A percentile compares a stretch with the other conserved stretches of the same genome.
Evolutionary conservation across 192 early-diverging fungal species (phyloP).

Genomic region (Phlyctochytrium arcticum): DNA sequence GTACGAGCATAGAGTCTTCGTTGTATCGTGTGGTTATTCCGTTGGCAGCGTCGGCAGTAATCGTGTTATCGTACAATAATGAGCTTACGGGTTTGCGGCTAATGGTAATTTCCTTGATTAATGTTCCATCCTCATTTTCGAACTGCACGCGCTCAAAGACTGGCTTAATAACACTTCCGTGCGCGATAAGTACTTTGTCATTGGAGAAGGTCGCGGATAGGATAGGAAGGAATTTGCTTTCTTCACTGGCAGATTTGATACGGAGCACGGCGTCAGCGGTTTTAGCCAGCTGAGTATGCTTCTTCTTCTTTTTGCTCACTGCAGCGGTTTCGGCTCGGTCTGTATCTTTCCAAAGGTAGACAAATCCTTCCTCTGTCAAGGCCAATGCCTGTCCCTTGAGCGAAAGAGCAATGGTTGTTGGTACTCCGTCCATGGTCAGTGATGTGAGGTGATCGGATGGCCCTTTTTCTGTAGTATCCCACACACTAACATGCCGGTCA

Average conservation of each 20-base stretch:
- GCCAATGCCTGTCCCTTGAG: slow-evolving; percentile 24
- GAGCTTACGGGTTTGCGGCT: slow-evolving; percentile 1
- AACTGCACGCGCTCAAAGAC: slow-evolving; percentile 37
- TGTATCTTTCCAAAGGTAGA: slow-evolving; percentile 27
- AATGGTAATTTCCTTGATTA: neutral
- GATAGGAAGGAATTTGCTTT: slow-evolving; percentile 16
- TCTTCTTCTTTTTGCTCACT: slow-evolving; percentile 16
- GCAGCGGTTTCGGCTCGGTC: neutral
- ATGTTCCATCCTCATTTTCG: slow-evolving; percentile 10
- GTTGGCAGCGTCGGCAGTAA: neutral
- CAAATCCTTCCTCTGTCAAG: slow-evolving; percentile 32
- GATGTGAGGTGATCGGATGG: slow-evolving; percentile 4
- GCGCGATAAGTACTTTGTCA: slow-evolving; percentile 27
- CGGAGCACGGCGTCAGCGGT: neutral
- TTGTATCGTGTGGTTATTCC: neutral
- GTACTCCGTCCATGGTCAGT: slow-evolving; percentile 23
- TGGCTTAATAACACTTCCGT: slow-evolving; percentile 30
- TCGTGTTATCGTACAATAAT: neutral
- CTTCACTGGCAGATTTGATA: neutral
- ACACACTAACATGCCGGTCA: slow-evolving; percentile 38
- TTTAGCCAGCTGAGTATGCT: neutral
- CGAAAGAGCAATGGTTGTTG: slow-evolving; percentile 10
- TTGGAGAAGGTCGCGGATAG: slow-evolving; percentile 25
- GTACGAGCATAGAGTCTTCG: slow-evolving; percentile 2
- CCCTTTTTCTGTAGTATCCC: slow-evolving; percentile 22